Base-by-base conservation (phyloP, 1,139 yeast genomes). In the Taphrina populina region DNA sequence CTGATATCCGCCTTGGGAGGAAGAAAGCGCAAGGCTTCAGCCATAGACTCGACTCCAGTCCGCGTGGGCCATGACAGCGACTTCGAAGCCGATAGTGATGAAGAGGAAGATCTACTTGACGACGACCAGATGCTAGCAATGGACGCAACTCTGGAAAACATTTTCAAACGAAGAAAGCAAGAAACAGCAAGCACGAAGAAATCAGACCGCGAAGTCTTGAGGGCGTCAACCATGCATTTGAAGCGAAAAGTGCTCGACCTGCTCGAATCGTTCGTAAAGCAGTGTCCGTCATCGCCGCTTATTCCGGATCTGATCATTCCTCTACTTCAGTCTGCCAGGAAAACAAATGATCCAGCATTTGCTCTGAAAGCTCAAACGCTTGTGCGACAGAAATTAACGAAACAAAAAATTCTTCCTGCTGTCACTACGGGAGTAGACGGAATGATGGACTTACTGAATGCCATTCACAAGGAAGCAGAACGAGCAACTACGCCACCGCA, bases 41-140 rank as follows among this genome's bases (percentile, higher is more conserved):
- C 13, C 11, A 32, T 32, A 40, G 23, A 21, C 33, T 45, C 37
- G 15, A 20, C 13, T 11, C 29, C 43, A 8, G 30, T 11, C 8
- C 62, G 56, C 29, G 64, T 60, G 1, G 64, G 63, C 19, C 62
- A 60, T n/a, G 64, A 70, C 35, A 70, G 33, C 23, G 39, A 33
- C 52, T 33, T 67, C 34, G 71, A 64, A 24, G 67, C 68, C 2
- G 74, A 70, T 2, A 69, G 64, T n/a, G 72, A 69, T 5, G 73
- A 77, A 1, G 78, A 74, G 4, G 87, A 84, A 10, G 95, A 86
- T 61, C 80, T 88, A 1, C 85, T 88, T 95, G 94, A 92, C 63
- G 99, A 92, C 68, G 97, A 90, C 63, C 90, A 88, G 68, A 92
- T 92, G 99, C 81, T 90, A 82, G 95, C 92, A 13, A 79, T 92